Base-by-base conservation (phyloP, 768 basidiomycete species). In the Candolleomyces aberdarensis region DNA sequence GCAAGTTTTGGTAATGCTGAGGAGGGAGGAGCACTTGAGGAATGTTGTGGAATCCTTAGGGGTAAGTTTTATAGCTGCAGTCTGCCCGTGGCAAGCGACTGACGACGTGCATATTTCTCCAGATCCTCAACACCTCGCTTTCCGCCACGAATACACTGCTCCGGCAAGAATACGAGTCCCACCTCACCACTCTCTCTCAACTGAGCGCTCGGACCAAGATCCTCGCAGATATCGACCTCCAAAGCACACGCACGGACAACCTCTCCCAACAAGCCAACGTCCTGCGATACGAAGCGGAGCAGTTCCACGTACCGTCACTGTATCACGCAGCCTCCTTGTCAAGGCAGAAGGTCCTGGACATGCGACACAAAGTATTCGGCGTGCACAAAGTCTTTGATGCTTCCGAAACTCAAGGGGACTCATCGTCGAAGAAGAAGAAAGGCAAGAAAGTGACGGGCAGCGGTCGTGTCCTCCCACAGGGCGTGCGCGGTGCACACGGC, bases 361-460 rank as follows among this genome's bases (percentile, higher is more conserved):
- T 91, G 65, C 83, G 90, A 43, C 84, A 86, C 59, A 82, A 84
- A 62, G 85, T 88, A 31, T 90, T 91, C 65, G 89, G 88, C 11
- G 79, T 55, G 11, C 53, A 55, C 53, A 31, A 31, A 15, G 53
- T 52, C 22, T 52, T 52, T n/a, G 20, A 36, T 2, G 39, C 26
- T 7, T 15, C 53, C 17, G 53, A 15, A 6, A 11, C 53, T 9
- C 17, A 7, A 26, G 52, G 26, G 19, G 20, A 9, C 17, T 11
- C 15, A 9, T 11, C 56, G 17, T 20, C 9, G 36, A 10, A 14
- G 19, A 57, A 44, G 26, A 48, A 31, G 22, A 32, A 29, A 11
- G 56, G 43, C 10, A 26, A 26, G 3, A 26, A 26, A 26, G 26
- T 26, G 26, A 48, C 56, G 26, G 36, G 80, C 57, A 83, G 85